Evolutionary conservation across 495 filamentous ascomycete genomes (phyloP).

Genomic region (Paragyromitra xinjiangensis): DNA sequence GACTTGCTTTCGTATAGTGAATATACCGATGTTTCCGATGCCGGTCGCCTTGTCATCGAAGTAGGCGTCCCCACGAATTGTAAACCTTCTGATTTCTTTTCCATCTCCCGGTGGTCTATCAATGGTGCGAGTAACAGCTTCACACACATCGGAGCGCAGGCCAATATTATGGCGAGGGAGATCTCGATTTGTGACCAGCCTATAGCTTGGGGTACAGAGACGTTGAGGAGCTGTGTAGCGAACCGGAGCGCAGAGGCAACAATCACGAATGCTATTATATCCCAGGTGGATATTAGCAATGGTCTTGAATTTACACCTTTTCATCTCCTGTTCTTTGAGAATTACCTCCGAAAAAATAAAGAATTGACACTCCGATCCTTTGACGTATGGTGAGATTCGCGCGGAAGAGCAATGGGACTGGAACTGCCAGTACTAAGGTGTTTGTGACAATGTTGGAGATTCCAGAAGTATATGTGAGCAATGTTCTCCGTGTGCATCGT

Average conservation of each 20-base stretch:
- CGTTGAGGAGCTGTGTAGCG: conserved; percentile 56
- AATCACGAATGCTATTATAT: conserved; percentile 51
- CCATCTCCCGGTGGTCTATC: conserved; percentile 33
- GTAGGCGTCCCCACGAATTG: conserved; percentile 29
- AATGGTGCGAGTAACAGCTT: conserved; percentile 52
- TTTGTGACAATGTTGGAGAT: conserved; percentile 57
- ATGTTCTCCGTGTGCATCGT: conserved; percentile 47
- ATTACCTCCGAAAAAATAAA: conserved; percentile 56
- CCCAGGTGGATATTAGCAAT: not conserved
- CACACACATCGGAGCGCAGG: conserved; percentile 54
- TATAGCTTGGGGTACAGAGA: conserved; percentile 56
- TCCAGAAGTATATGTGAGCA: conserved; percentile 54
- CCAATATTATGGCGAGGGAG: conserved; percentile 53
- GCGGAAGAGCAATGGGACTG: conserved; percentile 54
- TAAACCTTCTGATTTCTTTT: not conserved
- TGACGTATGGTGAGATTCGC: conserved; percentile 51
- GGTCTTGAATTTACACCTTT: not conserved
- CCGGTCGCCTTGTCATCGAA: not conserved
- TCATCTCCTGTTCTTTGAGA: not conserved
- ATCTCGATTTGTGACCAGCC: conserved; percentile 57
- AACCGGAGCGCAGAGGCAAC: conserved; percentile 56
- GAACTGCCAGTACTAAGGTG: conserved; percentile 55
- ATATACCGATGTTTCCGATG: conserved; percentile 11
- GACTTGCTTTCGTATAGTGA: conserved; percentile 12
- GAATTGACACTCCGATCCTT: conserved; percentile 47